Base-by-base conservation (phyloP, 164 flowering plant genomes). In the Umbilicus rupestris region DNA sequence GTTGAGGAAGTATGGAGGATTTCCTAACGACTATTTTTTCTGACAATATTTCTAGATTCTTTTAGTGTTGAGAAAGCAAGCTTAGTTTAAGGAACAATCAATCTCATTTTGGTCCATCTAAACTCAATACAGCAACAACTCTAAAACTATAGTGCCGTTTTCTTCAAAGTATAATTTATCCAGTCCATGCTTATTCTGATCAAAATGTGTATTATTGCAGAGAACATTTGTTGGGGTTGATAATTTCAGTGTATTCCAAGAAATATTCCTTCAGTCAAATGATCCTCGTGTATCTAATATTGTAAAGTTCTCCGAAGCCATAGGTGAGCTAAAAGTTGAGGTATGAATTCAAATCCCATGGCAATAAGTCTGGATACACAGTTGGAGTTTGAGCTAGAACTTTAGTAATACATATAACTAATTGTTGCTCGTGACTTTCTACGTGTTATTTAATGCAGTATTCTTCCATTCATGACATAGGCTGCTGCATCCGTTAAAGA, bases 171-270 rank as follows among this genome's bases (percentile, higher is more conserved):
- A 30, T 10, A 6, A 26, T 22, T 0, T 42, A 55, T 62, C 16
- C 39, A n/a, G 57, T 59, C 26, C 28, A 30, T 59, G 24, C 6
- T 58, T 35, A 64, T 6, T 24, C 3, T 22, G 28, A 52, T 24
- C 14, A 68, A 41, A 3, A 66, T 69, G n/a, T 22, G 31, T 70
- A 24, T 73, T 59, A 0, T 65, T 75, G 73, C 71, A 92, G 96
- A 87, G 97, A 79, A 89, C 98, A 66, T 93, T 93, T 80, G 96
- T 87, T 19, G 98, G 98, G 67, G 90, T 93, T n/a, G 98, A 93
- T 67, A 69, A 73, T 42, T 90, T 93, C 68, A 86, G 73, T 31
- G 91, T 93, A 60, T 93, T 90, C 78, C 98, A 93, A 87, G 98
- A 93, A 73, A 81, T 93, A 39, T 80, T 69, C 64, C 91, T 93